phyloP scores from a whole-genome alignment of 2,329 filamentous ascomycete species.

The Neonectria neomacrospora region DNA sequence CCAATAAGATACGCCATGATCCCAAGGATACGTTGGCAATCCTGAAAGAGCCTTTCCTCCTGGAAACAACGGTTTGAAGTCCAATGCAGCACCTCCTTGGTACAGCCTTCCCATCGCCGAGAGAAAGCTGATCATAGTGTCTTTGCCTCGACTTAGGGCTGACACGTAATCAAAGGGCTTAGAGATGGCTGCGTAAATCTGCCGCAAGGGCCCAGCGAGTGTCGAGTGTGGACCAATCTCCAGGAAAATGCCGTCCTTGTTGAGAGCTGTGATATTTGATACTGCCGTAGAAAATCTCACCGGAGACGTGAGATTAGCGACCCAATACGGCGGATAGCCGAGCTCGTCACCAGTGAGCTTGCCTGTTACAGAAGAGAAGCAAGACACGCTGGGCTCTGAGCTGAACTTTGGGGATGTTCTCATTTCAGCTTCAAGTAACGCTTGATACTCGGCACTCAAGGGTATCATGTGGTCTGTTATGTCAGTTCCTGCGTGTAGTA shows the following conservation, averaged over 20 bases:
- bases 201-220: conserved; percentile 29
- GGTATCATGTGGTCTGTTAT: conserved; percentile 45
- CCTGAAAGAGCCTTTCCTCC: conserved; percentile 38
- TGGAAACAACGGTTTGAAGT: conserved; percentile 27
- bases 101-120: conserved; percentile 13
- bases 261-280: conserved; percentile 16
- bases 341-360: conserved; percentile 49
- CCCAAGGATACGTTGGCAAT: conserved; percentile 53
- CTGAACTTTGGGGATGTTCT: neutral
- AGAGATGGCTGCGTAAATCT: conserved; percentile 18
- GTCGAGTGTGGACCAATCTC: conserved; percentile 43
- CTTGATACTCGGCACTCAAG: neutral
- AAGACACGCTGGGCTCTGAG: neutral
- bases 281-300: conserved; percentile 51
- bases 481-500: neutral
- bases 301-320: conserved; percentile 49
- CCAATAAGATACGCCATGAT: conserved; percentile 52
- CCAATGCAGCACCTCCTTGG: neutral
- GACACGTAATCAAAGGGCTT: neutral
- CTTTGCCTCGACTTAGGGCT: neutral
- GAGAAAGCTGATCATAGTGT: neutral
- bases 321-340: conserved; percentile 53
- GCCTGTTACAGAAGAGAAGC: conserved; percentile 55
- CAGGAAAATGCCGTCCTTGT: conserved; percentile 15
- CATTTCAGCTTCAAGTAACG: neutral